Conservation (phyloP, 768 basidiomycete genomes). For the Boletus barrowsii region DNA sequence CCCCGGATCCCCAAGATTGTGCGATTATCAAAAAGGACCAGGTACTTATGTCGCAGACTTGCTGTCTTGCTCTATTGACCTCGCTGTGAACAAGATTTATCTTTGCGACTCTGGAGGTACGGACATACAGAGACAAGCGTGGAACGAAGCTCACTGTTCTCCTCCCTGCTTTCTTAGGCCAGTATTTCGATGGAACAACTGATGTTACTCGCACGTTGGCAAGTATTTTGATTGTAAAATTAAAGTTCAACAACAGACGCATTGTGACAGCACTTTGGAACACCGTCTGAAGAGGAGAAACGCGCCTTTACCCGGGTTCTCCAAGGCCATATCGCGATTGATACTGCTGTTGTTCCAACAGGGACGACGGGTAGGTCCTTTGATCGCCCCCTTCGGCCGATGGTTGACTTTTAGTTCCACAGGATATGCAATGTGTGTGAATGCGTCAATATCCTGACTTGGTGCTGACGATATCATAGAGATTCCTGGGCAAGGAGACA, state of each 20-base stretch:
- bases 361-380: constrained; percentile 63
- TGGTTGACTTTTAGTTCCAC: not conserved
- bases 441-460: not conserved
- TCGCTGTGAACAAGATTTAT: constrained; percentile 51
- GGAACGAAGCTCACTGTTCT: not conserved
- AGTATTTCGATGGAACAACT: constrained; percentile 92
- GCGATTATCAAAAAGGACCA: constrained; percentile 74
- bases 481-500: constrained; percentile 78
- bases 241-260: not conserved
- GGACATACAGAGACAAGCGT: not conserved
- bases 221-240: constrained; percentile 18
- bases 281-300: constrained; percentile 76
- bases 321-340: constrained; percentile 89
- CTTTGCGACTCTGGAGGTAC: constrained; percentile 86
- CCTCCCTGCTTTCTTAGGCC: constrained; percentile 40
- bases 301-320: constrained; percentile 89
- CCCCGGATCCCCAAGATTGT: constrained; percentile 70
- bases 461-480: constrained; percentile 35
- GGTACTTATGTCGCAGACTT: constrained; percentile 33
- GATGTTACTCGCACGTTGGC: constrained; percentile 92
- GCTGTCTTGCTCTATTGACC: constrained; percentile 29
- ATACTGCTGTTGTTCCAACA: constrained; percentile 76
- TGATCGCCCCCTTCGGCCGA: not conserved
- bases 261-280: constrained; percentile 76
- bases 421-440: constrained; percentile 57